Base-by-base conservation (phyloP, 257 asterid genomes). In the Eucommia ulmoides region DNA sequence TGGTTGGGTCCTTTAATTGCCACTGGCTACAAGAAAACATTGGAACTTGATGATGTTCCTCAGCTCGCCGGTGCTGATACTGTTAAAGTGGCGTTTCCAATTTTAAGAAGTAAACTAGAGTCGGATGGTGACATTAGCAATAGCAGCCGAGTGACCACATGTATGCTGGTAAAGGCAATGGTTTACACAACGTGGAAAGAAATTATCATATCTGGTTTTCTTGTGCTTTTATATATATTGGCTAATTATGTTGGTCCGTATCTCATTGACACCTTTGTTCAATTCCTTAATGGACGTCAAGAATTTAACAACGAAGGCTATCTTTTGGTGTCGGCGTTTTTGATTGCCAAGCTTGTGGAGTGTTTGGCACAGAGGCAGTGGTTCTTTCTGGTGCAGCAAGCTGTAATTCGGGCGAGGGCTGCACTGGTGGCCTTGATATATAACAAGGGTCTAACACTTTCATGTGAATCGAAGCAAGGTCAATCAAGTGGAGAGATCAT, bases 31-130 rank as follows among this genome's bases (percentile, higher is more conserved):
- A 82, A 62, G 60, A 89, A 65, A 64, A 59, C 78, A 0, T 53
- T 89, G 71, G 71, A 82, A 89, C 87, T 84, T 16, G 82, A 85
- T 75, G 97, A 89, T 73, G 79, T 85, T 50, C 97, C 97, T 72
- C 94, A 85, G 66, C 84, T 89, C 22, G 59, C 51, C 21, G 19
- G 23, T 22, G 26, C 63, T 1, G 95, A 88, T 56, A 80, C 73
- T 45, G 81, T 72, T 22, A 61, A 73, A 59, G 84, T 75, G 50
- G 66, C 80, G 8, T 79, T 69, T 49, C 94, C 89, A n/a, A 47
- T 79, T 51, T 60, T 88, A 51, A 58, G 70, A 18, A 5, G 52
- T 29, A 80, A 69, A 65, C 51, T 88, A 44, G 84, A 70, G 64
- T 63, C 72, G 14, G 55, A 57, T 51, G n/a, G 66, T 24, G 67